These are phyloP conservation scores for Nothopassalora personata DNA, from an alignment of 2,329 filamentous ascomycete genomes.

Conservation along the genomic window DNA sequence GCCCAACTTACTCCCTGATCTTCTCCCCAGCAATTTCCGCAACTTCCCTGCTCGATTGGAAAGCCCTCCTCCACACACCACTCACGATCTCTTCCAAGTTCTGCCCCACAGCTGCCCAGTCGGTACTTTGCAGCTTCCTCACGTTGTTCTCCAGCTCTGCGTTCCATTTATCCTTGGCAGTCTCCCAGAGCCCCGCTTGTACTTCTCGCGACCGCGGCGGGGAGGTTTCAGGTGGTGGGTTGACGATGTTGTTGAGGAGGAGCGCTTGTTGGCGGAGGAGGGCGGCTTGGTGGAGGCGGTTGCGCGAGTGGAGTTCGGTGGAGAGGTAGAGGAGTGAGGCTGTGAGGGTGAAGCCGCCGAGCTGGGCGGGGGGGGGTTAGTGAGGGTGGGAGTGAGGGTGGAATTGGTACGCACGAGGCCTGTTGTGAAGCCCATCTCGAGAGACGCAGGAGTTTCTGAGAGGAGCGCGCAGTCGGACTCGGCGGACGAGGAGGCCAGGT, in stretches of 20 bases:
- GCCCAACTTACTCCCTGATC: not conserved
- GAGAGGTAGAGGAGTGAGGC: conserved; percentile 40
- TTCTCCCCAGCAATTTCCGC: conserved; percentile 9
- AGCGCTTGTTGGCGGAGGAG: conserved; percentile 44
- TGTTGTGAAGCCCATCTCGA: conserved; percentile 44
- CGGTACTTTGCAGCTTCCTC: conserved; percentile 39
- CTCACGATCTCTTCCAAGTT: conserved; percentile 38
- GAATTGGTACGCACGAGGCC: conserved; percentile 41
- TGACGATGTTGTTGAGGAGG: conserved; percentile 41
- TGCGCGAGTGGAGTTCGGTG: conserved; percentile 41
- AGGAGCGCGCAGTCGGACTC: too few species aligned
- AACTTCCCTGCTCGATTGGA: conserved; percentile 21
- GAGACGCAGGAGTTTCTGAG: not conserved
- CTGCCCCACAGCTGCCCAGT: conserved; percentile 38
- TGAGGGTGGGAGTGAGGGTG: not conserved
- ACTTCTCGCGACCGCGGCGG: conserved; percentile 37
- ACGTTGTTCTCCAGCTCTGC: conserved; percentile 41
- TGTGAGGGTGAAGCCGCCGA: conserved; percentile 49
- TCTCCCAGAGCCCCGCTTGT: conserved; percentile 40
- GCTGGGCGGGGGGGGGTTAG: conserved; percentile 29
- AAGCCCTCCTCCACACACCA: conserved; percentile 30
- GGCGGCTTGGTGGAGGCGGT: conserved; percentile 42
- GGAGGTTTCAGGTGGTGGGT: conserved; percentile 38
- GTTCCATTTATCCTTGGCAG: conserved; percentile 49
- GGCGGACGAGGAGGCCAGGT: too few species aligned